Conservation (phyloP, 2,329 filamentous ascomycete species). For the Conoideocrella luteorostrata region DNA sequence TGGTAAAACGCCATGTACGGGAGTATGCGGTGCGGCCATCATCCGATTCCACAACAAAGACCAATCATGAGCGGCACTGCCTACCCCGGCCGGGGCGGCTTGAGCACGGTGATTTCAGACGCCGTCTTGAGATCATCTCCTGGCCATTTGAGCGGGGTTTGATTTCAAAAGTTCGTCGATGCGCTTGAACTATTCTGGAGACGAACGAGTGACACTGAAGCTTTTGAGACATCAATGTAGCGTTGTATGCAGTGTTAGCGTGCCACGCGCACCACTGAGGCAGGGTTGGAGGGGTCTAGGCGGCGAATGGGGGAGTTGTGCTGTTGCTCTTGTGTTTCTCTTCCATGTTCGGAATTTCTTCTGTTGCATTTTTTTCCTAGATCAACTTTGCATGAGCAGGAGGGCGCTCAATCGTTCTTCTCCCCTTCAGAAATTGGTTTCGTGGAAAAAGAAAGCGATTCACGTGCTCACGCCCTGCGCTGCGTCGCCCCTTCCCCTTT, state of each 20-base stretch:
- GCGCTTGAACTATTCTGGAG: not conserved
- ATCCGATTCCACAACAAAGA: too few relatives aligned
- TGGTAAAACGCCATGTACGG: too few relatives aligned
- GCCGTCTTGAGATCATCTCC: too few relatives aligned
- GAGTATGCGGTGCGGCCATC: too few relatives aligned
- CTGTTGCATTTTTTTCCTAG: not conserved
- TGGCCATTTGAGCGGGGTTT: too few relatives aligned
- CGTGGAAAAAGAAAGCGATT: not conserved
- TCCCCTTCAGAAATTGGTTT: not conserved
- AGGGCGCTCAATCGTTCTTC: not conserved
- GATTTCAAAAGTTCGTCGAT: not conserved
- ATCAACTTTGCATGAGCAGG: not conserved
- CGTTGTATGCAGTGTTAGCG: not conserved
- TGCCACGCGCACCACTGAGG: not conserved
- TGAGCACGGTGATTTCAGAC: too few relatives aligned
- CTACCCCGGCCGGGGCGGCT: too few relatives aligned
- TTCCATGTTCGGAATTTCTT: not conserved
- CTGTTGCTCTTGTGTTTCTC: not conserved
- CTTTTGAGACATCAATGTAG: slow-evolving; percentile 1
- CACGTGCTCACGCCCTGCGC: not conserved
- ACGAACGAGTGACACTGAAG: not conserved
- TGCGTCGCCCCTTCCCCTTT: not conserved
- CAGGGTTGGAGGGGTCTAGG: too few relatives aligned
- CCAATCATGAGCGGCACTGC: too few relatives aligned
- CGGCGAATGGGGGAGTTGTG: too few relatives aligned